A percentile compares a stretch with the other conserved stretches of the same genome.
phyloP scores from a whole-genome alignment of 1,284 basidiomycete species.

The Sporisorium graminicola region DNA sequence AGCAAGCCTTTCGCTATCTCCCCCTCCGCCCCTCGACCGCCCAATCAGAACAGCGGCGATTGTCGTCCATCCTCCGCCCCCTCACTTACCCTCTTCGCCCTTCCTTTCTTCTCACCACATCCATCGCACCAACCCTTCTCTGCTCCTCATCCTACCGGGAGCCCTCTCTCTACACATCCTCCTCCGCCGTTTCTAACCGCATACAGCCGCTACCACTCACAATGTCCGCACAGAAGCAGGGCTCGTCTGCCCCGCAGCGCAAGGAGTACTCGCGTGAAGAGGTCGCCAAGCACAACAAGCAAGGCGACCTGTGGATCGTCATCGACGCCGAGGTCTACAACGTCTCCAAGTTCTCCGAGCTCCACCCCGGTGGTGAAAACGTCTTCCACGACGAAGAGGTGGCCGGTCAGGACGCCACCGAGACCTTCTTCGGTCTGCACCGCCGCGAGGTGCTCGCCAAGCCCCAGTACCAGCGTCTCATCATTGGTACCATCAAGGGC shows the following conservation, averaged over 20 bases:
- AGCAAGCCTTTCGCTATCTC: background rate
- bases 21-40: background rate
- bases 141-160: background rate
- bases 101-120: background rate
- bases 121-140: background rate
- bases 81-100: too few species aligned
- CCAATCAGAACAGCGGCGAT: constrained; percentile 10
- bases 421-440: constrained; percentile 69
- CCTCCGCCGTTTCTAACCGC: constrained; percentile 1
- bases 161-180: background rate
- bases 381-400: constrained; percentile 67
- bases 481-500: constrained; percentile 65
- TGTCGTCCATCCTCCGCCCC: background rate
- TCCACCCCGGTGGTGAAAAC: constrained; percentile 67
- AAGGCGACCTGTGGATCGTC: constrained; percentile 90
- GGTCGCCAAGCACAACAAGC: constrained; percentile 88
- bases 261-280: constrained; percentile 79
- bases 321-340: constrained; percentile 69
- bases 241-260: constrained; percentile 37
- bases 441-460: constrained; percentile 64
- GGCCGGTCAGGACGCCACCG: constrained; percentile 68
- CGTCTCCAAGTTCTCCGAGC: constrained; percentile 67
- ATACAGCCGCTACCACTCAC: constrained; percentile 5
- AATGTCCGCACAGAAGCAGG: constrained; percentile 53
- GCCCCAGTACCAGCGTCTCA: constrained; percentile 61